A percentile compares a stretch with the other conserved stretches of the same genome.
phyloP scores from a whole-genome alignment of 805 yeast species.

The Saturnispora serradocipensis region DNA sequence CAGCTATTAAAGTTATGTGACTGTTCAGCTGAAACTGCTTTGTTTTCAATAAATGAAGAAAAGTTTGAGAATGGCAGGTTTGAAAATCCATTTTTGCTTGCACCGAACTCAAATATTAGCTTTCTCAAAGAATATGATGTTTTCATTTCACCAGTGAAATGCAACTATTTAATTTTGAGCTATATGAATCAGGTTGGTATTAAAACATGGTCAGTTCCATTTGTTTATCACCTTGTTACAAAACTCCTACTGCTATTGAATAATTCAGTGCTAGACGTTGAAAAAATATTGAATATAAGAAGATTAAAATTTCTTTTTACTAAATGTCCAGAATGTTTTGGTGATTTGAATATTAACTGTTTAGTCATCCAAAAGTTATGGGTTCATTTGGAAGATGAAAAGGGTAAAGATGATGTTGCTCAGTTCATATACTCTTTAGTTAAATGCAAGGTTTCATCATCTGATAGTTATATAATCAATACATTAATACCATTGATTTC shows the following conservation, averaged over 20 bases:
- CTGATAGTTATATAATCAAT: constrained; percentile 7
- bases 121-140: constrained; percentile 15
- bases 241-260: constrained; percentile 24
- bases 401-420: constrained; percentile 22
- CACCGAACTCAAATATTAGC: constrained; percentile 1
- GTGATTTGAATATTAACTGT: constrained; percentile 14
- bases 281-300: constrained; percentile 24
- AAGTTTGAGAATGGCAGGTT: too few relatives aligned
- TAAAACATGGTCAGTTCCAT: constrained; percentile 29
- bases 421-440: constrained; percentile 19
- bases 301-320: constrained; percentile 31
- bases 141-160: constrained; percentile 8
- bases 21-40: constrained; percentile 15
- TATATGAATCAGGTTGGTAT: constrained; percentile 6
- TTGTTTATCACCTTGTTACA: constrained; percentile 32
- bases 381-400: constrained; percentile 14
- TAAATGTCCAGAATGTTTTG: constrained; percentile 18
- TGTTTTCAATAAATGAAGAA: background rate
- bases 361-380: constrained; percentile 5
- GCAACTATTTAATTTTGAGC: constrained; percentile 8
- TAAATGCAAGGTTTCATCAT: constrained; percentile 1
- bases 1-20: constrained; percentile 35
- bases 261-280: constrained; percentile 17
- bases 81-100: background rate
- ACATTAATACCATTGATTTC: constrained; percentile 19